Base-by-base conservation (phyloP, 2,329 filamentous ascomycete species). In the Lasiodiplodia citricola region DNA sequence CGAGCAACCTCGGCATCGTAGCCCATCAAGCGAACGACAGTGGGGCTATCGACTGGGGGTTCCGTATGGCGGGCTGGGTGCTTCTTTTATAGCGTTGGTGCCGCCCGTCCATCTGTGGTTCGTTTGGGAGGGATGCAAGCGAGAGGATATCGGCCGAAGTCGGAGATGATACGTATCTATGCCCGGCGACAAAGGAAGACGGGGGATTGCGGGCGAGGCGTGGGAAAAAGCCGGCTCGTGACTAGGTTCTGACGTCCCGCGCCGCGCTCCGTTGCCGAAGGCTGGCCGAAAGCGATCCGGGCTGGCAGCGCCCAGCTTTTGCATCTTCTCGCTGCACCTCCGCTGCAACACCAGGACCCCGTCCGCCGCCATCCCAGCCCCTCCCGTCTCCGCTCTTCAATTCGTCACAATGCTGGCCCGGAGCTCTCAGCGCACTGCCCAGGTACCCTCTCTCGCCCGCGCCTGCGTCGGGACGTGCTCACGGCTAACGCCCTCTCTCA, bases 351-450 rank as follows among this genome's bases (percentile, higher is more conserved):
- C 58, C 60, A 67, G 65, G 41, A 37, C 52, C 31, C 13, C 25
- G 25, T 64, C 58, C 57, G 51, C 67, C 51, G 31, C 50, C 58
- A 52, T 64, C 60, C 58, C 67, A 65, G 51, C 67, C 65, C 54
- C 67, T 47, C 28, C 47, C 18, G 52, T 57, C 60, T 57, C 67
- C 37, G 25, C 67, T 57, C 50, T 57, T 14, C 31, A 35, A 56
- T 38, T 41, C 60, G n/a, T 54, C 58, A 68, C 52, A 13, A 83
- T 83, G 82, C 77, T 83, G 74, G 81, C 80, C 72, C 79, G 80
- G 76, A 80, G 77, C 75, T 81, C 81, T 70, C 77, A 79, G 72
- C 78, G 77, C 76, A 83, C 83, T 75, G 83, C 83, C 75, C 82
- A 84, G 81, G 84, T 84, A 75, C 72, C 70, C 66, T 62, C 23